Conservation (phyloP, 305 asterid species). For the Plantago coronopus region DNA sequence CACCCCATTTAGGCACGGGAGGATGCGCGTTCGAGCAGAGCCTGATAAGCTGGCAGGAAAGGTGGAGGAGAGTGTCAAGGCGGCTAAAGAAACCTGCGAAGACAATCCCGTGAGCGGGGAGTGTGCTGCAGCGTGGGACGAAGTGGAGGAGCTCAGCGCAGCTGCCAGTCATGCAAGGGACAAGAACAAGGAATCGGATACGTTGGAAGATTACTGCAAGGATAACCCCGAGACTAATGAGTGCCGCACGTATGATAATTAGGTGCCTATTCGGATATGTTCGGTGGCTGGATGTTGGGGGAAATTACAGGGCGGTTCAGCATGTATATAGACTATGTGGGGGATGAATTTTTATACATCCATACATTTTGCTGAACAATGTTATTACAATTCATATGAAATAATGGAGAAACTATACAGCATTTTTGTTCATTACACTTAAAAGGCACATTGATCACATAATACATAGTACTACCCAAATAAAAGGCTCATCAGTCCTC, state of each 20-base stretch:
- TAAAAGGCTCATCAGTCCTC: no score
- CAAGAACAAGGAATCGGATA: conserved; percentile 55
- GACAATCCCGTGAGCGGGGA: conserved; percentile 68
- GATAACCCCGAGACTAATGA: conserved; percentile 65
- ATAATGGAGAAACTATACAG: no score
- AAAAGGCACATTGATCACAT: no score
- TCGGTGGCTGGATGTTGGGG: background rate
- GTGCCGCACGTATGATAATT: conserved; percentile 58
- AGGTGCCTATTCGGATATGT: background rate
- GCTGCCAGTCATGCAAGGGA: conserved; percentile 85
- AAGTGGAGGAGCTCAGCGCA: conserved; percentile 98
- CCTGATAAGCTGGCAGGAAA: conserved; percentile 60
- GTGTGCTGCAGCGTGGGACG: conserved; percentile 98
- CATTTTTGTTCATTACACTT: no score
- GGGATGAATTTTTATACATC: no score
- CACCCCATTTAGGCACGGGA: conserved; percentile 16
- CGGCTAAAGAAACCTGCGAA: conserved; percentile 63
- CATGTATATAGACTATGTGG: no score
- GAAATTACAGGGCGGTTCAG: no score
- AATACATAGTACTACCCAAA: no score
- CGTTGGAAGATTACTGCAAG: conserved; percentile 71
- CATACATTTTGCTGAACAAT: no score
- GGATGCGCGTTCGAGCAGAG: conserved; percentile 42
- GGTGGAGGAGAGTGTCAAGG: conserved; percentile 77
- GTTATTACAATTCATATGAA: no score